Evolutionary conservation across 129 eudicot genomes (phyloP), one percentile per base, ranked within the genome.

Genomic region (Escallonia rubra): DNA sequence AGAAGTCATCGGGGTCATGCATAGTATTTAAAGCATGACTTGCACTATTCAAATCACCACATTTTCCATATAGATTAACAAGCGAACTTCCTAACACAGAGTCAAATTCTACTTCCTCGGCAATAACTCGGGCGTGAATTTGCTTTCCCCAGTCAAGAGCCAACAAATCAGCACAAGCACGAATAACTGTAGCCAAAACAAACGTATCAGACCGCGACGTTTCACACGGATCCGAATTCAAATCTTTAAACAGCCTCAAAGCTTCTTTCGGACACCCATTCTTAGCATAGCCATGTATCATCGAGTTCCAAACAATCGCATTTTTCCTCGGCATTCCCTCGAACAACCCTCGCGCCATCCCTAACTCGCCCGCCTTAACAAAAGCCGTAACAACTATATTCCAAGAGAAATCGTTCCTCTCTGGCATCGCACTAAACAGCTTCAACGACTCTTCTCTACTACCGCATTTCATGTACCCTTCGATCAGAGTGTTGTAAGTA

Each of bases 31-130:
- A 38, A 8, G 86, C 74, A 41, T 61, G 61, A 38, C 76, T 76
- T 10, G 99, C 99, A 51, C 64, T 73, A 65, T 80, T 85, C 73
- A 93, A 70, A 77, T 87, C 96, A 13, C 99, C 84, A 66, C 93
- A 86, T 74, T 93, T 93, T 38, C 95, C 91, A 41, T 93, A 93
- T 90, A 93, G 70, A 65, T 93, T 89, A 8, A 89, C 86, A 23
- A 89, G 80, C 43, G 99, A 81, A 73, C 96, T 86, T 43, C 80
- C 92, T 50, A 93, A 82, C 5, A 84, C 90, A 0, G 80, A 47
- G 60, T 93, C 99, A 66, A 82, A 64, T 12, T 84, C 64, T 34
- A 93, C 84, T 10, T 68, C 74, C 64, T 74, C 59, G 42, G 76
- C 73, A 39, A 87, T 56, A 58, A 87, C 58, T 42, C 61, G 76